phyloP scores from a whole-genome alignment of 768 basidiomycete species.

The Paxillus involutus region DNA sequence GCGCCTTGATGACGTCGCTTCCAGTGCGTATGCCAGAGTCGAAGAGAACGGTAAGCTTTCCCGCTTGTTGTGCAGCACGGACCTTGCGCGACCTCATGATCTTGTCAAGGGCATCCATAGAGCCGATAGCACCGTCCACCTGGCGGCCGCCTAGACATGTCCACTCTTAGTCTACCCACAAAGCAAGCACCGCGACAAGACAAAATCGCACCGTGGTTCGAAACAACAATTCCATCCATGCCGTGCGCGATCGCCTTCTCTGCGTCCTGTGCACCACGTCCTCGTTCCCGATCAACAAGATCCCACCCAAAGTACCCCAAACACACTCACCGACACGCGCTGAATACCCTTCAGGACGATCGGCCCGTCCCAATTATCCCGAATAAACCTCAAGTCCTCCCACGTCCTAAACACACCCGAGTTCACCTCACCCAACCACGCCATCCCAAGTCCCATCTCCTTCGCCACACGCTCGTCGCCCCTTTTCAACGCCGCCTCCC shows the following conservation, averaged over 20 bases:
- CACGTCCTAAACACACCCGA: slow-evolving; percentile 65
- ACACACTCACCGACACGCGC: slow-evolving; percentile 47
- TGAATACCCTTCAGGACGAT: slow-evolving; percentile 80
- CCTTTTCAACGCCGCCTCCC: slow-evolving; percentile 36
- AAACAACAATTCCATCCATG: slow-evolving; percentile 47
- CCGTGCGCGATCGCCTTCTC: slow-evolving; percentile 44
- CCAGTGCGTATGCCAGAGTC: slow-evolving; percentile 80
- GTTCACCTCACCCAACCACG: slow-evolving; percentile 63
- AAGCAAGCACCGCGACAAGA: neutral
- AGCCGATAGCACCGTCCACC: slow-evolving; percentile 77
- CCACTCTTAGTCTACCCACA: neutral
- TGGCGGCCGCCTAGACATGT: slow-evolving; percentile 61
- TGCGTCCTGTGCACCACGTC: slow-evolving; percentile 40
- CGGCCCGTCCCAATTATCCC: slow-evolving; percentile 76
- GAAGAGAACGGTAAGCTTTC: slow-evolving; percentile 67
- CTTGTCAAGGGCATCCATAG: slow-evolving; percentile 67
- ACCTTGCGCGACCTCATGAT: slow-evolving; percentile 67
- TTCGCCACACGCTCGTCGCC: slow-evolving; percentile 49
- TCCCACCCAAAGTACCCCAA: neutral
- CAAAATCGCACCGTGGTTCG: slow-evolving; percentile 36
- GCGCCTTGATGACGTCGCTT: slow-evolving; percentile 79
- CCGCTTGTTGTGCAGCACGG: slow-evolving; percentile 54
- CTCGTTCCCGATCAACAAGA: neutral
- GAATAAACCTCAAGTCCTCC: slow-evolving; percentile 69
- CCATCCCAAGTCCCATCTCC: slow-evolving; percentile 48